Evolutionary conservation across 2,329 filamentous ascomycete species (phyloP).

Genomic region (Pochonia chlamydosporia): DNA sequence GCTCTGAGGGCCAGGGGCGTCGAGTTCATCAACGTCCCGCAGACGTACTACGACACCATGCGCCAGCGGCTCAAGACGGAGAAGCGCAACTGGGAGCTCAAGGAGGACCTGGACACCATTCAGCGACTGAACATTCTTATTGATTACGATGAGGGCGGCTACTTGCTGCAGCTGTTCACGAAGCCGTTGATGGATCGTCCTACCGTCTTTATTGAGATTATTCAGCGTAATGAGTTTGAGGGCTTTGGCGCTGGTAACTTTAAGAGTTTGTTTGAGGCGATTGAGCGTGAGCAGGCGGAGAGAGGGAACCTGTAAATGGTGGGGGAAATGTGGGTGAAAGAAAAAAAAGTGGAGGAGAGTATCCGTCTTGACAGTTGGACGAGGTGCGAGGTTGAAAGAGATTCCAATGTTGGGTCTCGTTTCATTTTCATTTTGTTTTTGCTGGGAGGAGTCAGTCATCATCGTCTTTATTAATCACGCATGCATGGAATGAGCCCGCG

Average conservation of each 20-base stretch:
- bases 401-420: neutral
- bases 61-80: constrained; percentile 63
- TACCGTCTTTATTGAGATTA: constrained; percentile 95
- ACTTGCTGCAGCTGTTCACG: constrained; percentile 70
- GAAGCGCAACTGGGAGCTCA: constrained; percentile 54
- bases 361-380: too few relatives aligned
- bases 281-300: constrained; percentile 85
- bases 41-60: constrained; percentile 81
- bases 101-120: constrained; percentile 75
- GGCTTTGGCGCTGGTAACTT: constrained; percentile 96
- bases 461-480: constrained; percentile 10
- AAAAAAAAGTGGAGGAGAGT: too few relatives aligned
- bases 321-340: neutral
- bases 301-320: constrained; percentile 67
- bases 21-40: constrained; percentile 85
- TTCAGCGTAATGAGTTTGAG: constrained; percentile 83
- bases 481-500: constrained; percentile 5
- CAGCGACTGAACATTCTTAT: constrained; percentile 80
- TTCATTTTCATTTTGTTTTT: neutral
- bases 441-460: constrained; percentile 3
- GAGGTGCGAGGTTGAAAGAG: neutral
- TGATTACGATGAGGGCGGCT: constrained; percentile 90
- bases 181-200: constrained; percentile 92
- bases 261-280: constrained; percentile 90
- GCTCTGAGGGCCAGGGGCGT: constrained; percentile 81